These are phyloP conservation scores for Fusarium sp. DNA, from an alignment of 2,329 filamentous ascomycete genomes.

Conservation along the genomic window DNA sequence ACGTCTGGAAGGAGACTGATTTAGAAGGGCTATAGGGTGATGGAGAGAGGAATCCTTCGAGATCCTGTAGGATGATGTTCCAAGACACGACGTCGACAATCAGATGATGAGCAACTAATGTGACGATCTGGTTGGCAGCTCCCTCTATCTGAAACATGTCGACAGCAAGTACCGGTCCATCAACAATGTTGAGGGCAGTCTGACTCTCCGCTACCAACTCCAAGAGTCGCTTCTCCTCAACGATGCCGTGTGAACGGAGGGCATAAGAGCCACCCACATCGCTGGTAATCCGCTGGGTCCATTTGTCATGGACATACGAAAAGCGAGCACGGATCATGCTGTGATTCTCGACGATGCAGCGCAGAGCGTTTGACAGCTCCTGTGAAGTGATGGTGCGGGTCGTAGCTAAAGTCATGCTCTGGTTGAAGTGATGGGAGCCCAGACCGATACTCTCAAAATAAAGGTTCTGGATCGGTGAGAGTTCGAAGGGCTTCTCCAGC, in stretches of 20 bases:
- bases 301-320: background rate
- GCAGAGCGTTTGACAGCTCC: constrained; percentile 3
- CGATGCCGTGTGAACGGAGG: background rate
- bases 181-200: background rate
- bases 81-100: constrained; percentile 57
- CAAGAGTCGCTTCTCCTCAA: background rate
- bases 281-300: constrained; percentile 17
- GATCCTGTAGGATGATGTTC: constrained; percentile 48
- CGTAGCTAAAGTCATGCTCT: constrained; percentile 23
- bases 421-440: constrained; percentile 27
- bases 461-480: constrained; percentile 20
- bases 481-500: background rate
- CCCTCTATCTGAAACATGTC: constrained; percentile 32
- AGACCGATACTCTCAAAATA: constrained; percentile 15
- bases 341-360: constrained; percentile 11
- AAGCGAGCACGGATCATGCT: constrained; percentile 34
- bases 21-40: constrained; percentile 37
- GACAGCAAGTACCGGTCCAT: background rate
- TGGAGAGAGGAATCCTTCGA: constrained; percentile 46
- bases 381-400: background rate
- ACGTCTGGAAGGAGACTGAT: constrained; percentile 36
- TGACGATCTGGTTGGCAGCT: constrained; percentile 25
- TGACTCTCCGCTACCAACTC: constrained; percentile 9
- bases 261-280: background rate
- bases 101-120: constrained; percentile 48